Base-by-base conservation (phyloP, 805 yeast genomes). In the Lipomyces lipofer region DNA sequence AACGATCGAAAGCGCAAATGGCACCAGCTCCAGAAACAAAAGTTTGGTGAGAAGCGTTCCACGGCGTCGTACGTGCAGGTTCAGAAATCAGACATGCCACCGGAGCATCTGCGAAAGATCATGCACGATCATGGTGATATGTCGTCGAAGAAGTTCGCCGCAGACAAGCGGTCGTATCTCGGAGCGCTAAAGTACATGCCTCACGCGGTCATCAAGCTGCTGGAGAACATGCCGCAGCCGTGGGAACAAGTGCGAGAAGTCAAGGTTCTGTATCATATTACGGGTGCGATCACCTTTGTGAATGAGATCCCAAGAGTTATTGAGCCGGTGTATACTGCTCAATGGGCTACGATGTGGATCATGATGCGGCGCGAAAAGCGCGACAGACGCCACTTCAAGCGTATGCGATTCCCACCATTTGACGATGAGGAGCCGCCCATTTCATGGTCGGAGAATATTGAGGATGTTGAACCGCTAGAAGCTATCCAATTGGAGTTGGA, bases 171-270 rank as follows among this genome's bases (percentile, higher is more conserved):
- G 56, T 82, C 96, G 0, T 90, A 88, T 64, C 71, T 95, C 24
- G 97, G 97, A 1, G 91, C 98, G 1, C 75, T 94, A 53, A 92
- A 90, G 71, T 95, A 86, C 72, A 80, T 95, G 84, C 99, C 99
- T 0, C 98, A 92, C 71, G 97, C 99, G 0, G 80, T 90, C 2
- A 70, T 90, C 62, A 94, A 94, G 69, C 77, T 94, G 36, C 67
- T 94, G 36, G 99, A 94, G 65, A 90, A 89, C 66, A 92, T 94
- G 92, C 99, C 99, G 0, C 96, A 90, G 67, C 99, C 99, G 0
- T 94, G 99, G 99, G 98, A 94, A 68, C 80, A 82, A 49, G 73
- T 79, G 1, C 87, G 87, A 58, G 95, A 87, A 42, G 98, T 94
- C 21, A 82, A 80, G 54, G 98, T 92, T 5, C 70, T 92, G 39